These are phyloP conservation scores for Neofusicoccum parvum DNA, from an alignment of 2,329 filamentous ascomycete species.

Conservation along the genomic window DNA sequence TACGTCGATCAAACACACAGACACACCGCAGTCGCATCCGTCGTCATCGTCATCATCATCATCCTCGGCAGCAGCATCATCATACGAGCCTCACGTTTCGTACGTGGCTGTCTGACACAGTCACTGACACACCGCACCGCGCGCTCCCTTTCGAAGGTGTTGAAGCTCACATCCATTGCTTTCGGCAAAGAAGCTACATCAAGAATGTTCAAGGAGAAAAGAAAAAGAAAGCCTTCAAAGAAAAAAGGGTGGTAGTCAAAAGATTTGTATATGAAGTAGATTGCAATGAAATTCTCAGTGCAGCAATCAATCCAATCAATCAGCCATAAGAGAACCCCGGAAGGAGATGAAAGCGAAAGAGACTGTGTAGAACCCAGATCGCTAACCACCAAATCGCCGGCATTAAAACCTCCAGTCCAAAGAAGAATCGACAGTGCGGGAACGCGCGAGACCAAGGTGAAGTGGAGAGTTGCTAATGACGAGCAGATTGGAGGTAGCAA, in stretches of 20 bases:
- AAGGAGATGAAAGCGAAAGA: not conserved
- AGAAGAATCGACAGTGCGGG: not conserved
- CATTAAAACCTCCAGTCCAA: constrained; percentile 11
- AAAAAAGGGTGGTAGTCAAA: not conserved
- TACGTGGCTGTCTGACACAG: not conserved
- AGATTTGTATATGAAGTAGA: constrained; percentile 16
- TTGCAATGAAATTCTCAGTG: not conserved
- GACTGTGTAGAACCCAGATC: not conserved
- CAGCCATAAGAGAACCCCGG: not conserved
- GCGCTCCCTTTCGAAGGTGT: not conserved
- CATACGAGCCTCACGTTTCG: not conserved
- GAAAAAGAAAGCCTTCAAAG: not conserved
- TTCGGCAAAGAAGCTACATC: constrained; percentile 1
- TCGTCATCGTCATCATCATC: not conserved
- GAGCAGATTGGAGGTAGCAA: not conserved
- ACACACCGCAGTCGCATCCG: not conserved
- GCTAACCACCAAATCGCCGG: constrained; percentile 11
- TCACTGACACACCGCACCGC: not conserved
- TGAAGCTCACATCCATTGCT: not conserved
- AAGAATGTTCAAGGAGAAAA: not conserved
- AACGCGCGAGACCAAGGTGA: not conserved
- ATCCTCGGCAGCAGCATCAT: not conserved
- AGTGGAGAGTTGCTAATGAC: constrained; percentile 4
- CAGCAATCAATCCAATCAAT: not conserved
- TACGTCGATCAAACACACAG: constrained; percentile 16